Conservation (phyloP, 73 alveolate species). For the Paramecium sonneborni region DNA sequence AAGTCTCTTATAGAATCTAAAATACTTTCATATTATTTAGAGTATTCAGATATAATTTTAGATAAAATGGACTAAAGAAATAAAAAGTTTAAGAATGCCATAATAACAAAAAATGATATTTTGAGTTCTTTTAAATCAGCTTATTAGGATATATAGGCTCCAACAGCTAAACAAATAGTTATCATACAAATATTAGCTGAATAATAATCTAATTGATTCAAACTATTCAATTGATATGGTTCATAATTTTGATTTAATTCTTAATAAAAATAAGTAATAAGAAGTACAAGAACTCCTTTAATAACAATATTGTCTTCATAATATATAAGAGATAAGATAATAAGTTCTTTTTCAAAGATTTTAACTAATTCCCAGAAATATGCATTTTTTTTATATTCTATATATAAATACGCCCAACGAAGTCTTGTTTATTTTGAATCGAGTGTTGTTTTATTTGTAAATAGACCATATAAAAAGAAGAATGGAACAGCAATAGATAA, state of each 20-base stretch:
- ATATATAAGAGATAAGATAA: neutral
- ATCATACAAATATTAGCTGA: neutral
- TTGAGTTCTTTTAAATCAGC: neutral
- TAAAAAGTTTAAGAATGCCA: neutral
- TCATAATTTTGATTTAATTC: neutral
- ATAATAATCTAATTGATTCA: slow-evolving; percentile 12
- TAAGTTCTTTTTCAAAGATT: neutral
- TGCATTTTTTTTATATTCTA: neutral
- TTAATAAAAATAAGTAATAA: neutral
- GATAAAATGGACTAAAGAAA: neutral
- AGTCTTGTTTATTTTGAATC: neutral
- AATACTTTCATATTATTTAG: neutral
- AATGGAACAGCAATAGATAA: neutral
- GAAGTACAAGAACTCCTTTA: slow-evolving; percentile 36
- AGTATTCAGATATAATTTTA: neutral
- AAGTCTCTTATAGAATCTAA: neutral
- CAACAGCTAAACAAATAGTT: neutral
- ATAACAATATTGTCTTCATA: neutral
- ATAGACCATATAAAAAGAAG: neutral
- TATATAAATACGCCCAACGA: slow-evolving; percentile 19
- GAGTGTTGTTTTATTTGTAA: neutral
- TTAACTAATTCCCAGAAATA: slow-evolving; percentile 41
- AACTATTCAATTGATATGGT: slow-evolving; percentile 16
- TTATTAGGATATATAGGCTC: neutral
- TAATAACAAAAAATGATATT: neutral